Percentiles rank a stretch among this genome's conserved stretches.
Evolutionary conservation across 2,329 filamentous ascomycete species (phyloP).

Genomic region (Pseudodiploospora longispora): DNA sequence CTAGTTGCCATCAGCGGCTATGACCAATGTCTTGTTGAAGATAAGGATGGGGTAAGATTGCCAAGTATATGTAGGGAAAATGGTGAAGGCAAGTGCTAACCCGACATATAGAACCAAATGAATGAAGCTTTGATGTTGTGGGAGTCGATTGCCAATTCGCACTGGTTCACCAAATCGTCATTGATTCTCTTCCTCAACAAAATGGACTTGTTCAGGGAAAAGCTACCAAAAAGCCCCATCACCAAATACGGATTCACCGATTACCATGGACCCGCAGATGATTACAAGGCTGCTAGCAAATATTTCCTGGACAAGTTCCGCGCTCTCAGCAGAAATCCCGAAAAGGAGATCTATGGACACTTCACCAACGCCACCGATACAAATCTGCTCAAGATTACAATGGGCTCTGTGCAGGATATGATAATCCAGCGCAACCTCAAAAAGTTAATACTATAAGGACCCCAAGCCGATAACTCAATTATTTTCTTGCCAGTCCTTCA

Average conservation of each 20-base stretch:
- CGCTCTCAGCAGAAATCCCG: constrained; percentile 61
- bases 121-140: constrained; percentile 82
- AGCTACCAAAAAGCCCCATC: constrained; percentile 63
- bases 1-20: constrained; percentile 93
- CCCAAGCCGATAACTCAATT: neutral
- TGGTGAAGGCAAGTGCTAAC: constrained; percentile 10
- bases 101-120: constrained; percentile 67
- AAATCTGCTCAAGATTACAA: constrained; percentile 76
- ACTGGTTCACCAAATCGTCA: constrained; percentile 76
- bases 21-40: constrained; percentile 91
- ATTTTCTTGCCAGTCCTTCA: no score
- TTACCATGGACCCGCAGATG: constrained; percentile 62
- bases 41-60: constrained; percentile 78
- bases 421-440: constrained; percentile 79
- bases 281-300: constrained; percentile 67
- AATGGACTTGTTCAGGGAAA: constrained; percentile 77
- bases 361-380: constrained; percentile 58
- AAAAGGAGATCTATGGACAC: constrained; percentile 56
- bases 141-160: constrained; percentile 77
- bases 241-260: constrained; percentile 69
- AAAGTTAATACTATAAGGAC: constrained; percentile 51
- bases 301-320: constrained; percentile 79
- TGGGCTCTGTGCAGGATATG: constrained; percentile 81
- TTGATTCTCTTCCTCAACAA: constrained; percentile 84
- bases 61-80: neutral